phyloP scores from a whole-genome alignment of 257 asterid species.

The Ilex asprella region DNA sequence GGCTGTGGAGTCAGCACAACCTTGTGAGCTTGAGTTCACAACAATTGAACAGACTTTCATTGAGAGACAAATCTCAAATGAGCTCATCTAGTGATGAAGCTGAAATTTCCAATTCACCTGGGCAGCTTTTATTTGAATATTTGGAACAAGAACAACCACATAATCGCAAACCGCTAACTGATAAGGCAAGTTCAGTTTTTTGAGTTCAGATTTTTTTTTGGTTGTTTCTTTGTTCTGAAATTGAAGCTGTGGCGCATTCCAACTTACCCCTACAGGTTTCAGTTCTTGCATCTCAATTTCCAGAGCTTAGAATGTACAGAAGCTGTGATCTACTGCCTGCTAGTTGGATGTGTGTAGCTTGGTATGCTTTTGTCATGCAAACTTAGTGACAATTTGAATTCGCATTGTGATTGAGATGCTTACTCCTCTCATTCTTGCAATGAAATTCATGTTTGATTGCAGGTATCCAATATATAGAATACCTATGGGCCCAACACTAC shows the following conservation, averaged over 20 bases:
- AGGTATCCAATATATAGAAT: constrained; percentile 77
- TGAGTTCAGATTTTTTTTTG: constrained; percentile 9
- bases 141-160: constrained; percentile 61
- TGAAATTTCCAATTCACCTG: constrained; percentile 27
- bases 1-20: constrained; percentile 18
- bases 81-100: constrained; percentile 32
- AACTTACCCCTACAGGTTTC: constrained; percentile 42
- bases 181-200: constrained; percentile 38
- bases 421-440: not conserved
- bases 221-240: constrained; percentile 9
- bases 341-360: constrained; percentile 90
- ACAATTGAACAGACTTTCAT: constrained; percentile 23
- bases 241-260: constrained; percentile 15
- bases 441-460: constrained; percentile 15
- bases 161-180: constrained; percentile 55
- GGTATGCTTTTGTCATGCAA: constrained; percentile 36
- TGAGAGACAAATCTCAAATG: constrained; percentile 24
- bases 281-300: constrained; percentile 44
- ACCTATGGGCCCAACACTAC: constrained; percentile 40
- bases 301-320: constrained; percentile 51
- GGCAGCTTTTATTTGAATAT: constrained; percentile 44
- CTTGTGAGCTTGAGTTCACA: constrained; percentile 17
- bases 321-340: constrained; percentile 80
- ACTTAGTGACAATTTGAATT: not conserved
- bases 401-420: not conserved